These are phyloP conservation scores for Exophiala sideris DNA, from an alignment of 2,329 filamentous ascomycete species.

Conservation along the genomic window DNA sequence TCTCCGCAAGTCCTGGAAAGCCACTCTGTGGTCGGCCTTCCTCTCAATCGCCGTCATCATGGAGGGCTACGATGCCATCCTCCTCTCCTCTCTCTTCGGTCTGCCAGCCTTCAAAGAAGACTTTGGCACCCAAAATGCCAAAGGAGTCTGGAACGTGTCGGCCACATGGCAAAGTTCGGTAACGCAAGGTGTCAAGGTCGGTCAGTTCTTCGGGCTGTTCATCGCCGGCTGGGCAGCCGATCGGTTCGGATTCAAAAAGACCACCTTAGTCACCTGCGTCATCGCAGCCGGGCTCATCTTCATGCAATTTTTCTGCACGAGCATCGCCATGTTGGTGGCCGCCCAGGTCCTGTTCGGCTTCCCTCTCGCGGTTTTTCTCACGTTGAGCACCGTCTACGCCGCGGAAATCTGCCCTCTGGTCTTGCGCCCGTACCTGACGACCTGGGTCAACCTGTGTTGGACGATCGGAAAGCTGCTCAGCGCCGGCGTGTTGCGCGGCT, in stretches of 20 bases:
- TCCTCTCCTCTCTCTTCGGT: conserved; percentile 75
- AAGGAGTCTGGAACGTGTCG: conserved; percentile 25
- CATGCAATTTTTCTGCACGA: conserved; percentile 49
- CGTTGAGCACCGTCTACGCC: conserved; percentile 32
- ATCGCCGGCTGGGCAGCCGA: conserved; percentile 31
- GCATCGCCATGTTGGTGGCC: conserved; percentile 47
- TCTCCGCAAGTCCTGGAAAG: conserved; percentile 50
- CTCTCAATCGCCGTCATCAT: conserved; percentile 87
- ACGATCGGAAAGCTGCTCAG: conserved; percentile 40
- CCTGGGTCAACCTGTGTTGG: conserved; percentile 41
- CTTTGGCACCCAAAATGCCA: conserved; percentile 28
- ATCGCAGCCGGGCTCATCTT: conserved; percentile 48
- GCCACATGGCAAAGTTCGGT: conserved; percentile 34
- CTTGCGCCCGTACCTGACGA: conserved; percentile 34
- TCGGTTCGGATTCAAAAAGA: conserved; percentile 42
- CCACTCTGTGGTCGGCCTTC: conserved; percentile 74
- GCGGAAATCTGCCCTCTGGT: conserved; percentile 31
- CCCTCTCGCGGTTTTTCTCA: conserved; percentile 47
- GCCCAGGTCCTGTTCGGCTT: conserved; percentile 38
- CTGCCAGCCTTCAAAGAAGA: conserved; percentile 41
- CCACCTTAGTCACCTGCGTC: conserved; percentile 42
- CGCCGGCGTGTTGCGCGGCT: conserved; percentile 34
- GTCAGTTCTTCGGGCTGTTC: conserved; percentile 31
- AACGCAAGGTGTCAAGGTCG: conserved; percentile 28
- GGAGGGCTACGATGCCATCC: conserved; percentile 57